Conservation (phyloP, 2,329 filamentous ascomycete species). For the Pseudomassariella vexata region DNA sequence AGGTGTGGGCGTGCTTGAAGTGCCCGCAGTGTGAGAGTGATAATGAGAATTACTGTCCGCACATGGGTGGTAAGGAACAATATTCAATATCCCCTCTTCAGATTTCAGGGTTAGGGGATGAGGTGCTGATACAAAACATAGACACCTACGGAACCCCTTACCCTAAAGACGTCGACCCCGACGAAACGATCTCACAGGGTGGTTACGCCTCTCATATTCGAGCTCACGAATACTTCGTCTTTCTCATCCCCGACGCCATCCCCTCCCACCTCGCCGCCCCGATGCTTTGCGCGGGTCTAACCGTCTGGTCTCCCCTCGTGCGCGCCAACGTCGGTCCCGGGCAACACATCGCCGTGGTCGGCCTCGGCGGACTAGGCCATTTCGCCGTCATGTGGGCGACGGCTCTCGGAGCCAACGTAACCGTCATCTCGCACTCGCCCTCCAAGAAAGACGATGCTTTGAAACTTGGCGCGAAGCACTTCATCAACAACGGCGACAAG, state of each 20-base stretch:
- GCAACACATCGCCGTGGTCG: slow-evolving; percentile 65
- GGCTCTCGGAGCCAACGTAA: slow-evolving; percentile 62
- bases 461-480: slow-evolving; percentile 57
- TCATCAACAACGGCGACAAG: slow-evolving; percentile 40
- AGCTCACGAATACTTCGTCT: slow-evolving; percentile 51
- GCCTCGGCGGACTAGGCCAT: slow-evolving; percentile 69
- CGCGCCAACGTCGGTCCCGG: slow-evolving; percentile 64
- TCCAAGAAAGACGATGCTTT: slow-evolving; percentile 54
- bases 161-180: slow-evolving; percentile 44
- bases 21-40: slow-evolving; percentile 39
- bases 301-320: slow-evolving; percentile 63
- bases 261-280: slow-evolving; percentile 50
- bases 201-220: slow-evolving; percentile 49
- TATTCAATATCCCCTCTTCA: too few species aligned
- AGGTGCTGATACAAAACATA: too few species aligned
- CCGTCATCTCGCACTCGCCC: slow-evolving; percentile 56
- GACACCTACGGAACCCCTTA: slow-evolving; percentile 56
- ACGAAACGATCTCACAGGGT: slow-evolving; percentile 60
- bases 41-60: slow-evolving; percentile 46
- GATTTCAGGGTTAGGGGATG: too few species aligned
- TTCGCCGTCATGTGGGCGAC: slow-evolving; percentile 66
- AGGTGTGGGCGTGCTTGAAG: slow-evolving; percentile 51
- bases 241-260: slow-evolving; percentile 51
- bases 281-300: slow-evolving; percentile 74
- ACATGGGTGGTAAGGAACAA: slow-evolving; percentile 30